These are phyloP conservation scores for Wickerhamomyces bovis DNA, from an alignment of 805 yeast genomes.

Conservation along the genomic window DNA sequence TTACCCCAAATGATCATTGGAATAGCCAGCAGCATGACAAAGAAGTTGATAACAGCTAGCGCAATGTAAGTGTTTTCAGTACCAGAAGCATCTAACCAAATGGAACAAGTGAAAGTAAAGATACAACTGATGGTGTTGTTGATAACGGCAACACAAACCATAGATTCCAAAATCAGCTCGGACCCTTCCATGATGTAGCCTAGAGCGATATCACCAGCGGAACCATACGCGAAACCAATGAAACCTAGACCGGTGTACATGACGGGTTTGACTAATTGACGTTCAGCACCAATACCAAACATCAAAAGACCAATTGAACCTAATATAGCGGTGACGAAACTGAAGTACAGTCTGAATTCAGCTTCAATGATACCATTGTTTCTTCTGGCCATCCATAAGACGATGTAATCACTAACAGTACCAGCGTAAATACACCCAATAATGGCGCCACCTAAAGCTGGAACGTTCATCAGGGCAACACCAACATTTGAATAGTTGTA, in stretches of 20 bases:
- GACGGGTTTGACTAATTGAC: conserved; percentile 45
- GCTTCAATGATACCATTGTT: conserved; percentile 61
- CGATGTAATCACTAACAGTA: conserved; percentile 50
- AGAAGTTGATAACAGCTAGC: conserved; percentile 53
- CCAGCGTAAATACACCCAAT: conserved; percentile 67
- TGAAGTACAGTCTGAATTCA: conserved; percentile 55
- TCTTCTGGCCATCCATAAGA: conserved; percentile 52
- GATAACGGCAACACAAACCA: conserved; percentile 62
- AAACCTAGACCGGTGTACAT: conserved; percentile 58
- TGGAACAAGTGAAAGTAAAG: conserved; percentile 60
- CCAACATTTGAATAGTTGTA: conserved; percentile 59
- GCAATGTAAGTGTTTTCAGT: conserved; percentile 54
- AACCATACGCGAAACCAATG: conserved; percentile 65
- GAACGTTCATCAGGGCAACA: conserved; percentile 72
- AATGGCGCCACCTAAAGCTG: conserved; percentile 59
- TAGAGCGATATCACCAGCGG: conserved; percentile 67
- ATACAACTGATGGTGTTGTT: conserved; percentile 61
- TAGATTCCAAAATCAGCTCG: conserved; percentile 62
- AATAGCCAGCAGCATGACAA: conserved; percentile 48
- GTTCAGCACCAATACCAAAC: conserved; percentile 62
- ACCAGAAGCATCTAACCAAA: conserved; percentile 53
- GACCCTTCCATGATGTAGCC: conserved; percentile 66
- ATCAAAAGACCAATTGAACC: conserved; percentile 58
- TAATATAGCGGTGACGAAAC: conserved; percentile 47
- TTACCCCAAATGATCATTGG: conserved; percentile 62